phyloP scores from a whole-genome alignment of 1,284 basidiomycete genomes.

The Amylostereum chailletii region DNA sequence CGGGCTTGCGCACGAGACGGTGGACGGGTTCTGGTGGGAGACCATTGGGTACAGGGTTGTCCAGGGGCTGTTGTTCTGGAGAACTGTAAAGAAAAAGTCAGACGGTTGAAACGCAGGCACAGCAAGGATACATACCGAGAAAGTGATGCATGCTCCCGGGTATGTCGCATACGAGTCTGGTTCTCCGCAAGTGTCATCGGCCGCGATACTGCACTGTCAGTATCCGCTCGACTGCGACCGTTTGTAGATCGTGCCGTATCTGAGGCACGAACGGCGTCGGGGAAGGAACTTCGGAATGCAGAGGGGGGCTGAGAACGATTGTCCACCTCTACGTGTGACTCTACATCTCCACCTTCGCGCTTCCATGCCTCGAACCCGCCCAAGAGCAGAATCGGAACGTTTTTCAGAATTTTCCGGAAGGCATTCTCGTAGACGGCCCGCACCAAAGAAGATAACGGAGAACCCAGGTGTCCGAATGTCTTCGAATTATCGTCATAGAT shows the following conservation, averaged over 20 bases:
- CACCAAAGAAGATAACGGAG: constrained; percentile 54
- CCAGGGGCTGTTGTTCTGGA: background rate
- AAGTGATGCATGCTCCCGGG: too few species aligned
- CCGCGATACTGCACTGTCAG: background rate
- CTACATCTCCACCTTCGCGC: constrained; percentile 45
- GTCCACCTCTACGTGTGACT: too few species aligned
- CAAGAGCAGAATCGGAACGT: constrained; percentile 76
- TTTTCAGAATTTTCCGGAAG: constrained; percentile 65
- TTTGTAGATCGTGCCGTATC: background rate
- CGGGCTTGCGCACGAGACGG: constrained; percentile 26
- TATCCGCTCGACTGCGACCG: background rate
- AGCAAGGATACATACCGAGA: too few species aligned
- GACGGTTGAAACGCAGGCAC: too few species aligned
- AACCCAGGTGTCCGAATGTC: constrained; percentile 37
- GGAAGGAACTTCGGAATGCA: background rate
- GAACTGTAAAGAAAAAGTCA: too few species aligned
- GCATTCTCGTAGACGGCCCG: constrained; percentile 67
- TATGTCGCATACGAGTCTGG: background rate
- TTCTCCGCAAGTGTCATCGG: constrained; percentile 1
- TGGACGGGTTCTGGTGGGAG: constrained; percentile 20
- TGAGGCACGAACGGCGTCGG: background rate
- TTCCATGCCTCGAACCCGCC: constrained; percentile 87
- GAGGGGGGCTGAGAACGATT: background rate
- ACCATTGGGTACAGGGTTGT: constrained; percentile 2
- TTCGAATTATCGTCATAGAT: constrained; percentile 76